These are phyloP conservation scores for Mucor circinelloides DNA, from an alignment of 371 early-diverging fungal species.

Conservation along the genomic window DNA sequence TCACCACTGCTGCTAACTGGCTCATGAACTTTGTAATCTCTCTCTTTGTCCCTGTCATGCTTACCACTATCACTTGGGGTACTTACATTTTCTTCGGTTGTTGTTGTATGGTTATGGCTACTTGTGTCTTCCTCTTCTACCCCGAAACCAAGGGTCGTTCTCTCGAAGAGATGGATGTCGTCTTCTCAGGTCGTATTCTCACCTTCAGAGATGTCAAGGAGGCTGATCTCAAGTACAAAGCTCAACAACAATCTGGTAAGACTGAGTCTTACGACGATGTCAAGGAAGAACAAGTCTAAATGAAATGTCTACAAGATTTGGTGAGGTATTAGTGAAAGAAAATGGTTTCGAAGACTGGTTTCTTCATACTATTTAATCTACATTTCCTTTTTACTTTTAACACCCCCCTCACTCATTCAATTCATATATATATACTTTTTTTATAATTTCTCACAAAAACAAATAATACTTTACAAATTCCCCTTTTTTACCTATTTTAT, in stretches of 20 bases:
- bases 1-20: constrained; percentile 74
- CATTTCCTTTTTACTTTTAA: neutral
- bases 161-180: constrained; percentile 62
- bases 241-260: neutral
- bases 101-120: constrained; percentile 46
- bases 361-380: neutral
- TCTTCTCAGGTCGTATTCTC: constrained; percentile 44
- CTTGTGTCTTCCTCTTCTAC: constrained; percentile 44
- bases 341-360: neutral
- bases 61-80: constrained; percentile 49
- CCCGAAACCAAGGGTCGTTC: constrained; percentile 64
- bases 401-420: neutral
- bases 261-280: constrained; percentile 7
- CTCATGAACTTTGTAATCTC: constrained; percentile 54
- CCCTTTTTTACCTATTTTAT: neutral
- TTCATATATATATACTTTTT: neutral
- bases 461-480: neutral
- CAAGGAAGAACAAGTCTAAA: constrained; percentile 7
- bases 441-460: neutral
- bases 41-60: constrained; percentile 47
- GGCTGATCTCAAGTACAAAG: neutral
- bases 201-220: constrained; percentile 25
- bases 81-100: constrained; percentile 66
- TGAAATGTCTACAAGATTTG: neutral
- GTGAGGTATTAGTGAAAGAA: neutral